Evolutionary conservation across 345 rosid genomes (phyloP).

Genomic region (Aurinia saxatilis): DNA sequence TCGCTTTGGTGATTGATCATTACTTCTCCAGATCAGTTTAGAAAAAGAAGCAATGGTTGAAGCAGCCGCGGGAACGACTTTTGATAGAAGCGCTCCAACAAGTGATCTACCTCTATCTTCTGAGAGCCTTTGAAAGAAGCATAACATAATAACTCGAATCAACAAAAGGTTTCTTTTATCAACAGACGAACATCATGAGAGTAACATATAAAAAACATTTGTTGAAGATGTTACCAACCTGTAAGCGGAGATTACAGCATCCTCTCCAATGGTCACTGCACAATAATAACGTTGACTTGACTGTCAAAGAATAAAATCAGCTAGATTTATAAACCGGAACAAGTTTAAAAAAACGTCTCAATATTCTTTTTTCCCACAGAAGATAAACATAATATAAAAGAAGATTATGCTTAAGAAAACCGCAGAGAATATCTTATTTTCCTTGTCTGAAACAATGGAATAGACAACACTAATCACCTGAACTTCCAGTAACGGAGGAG

Average conservation of each 20-base stretch:
- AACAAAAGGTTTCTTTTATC: neutral
- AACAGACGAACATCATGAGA: neutral
- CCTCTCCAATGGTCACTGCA: constrained; percentile 89
- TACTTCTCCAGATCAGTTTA: constrained; percentile 84
- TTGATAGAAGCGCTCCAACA: constrained; percentile 88
- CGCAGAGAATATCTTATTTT: neutral
- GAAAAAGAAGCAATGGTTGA: constrained; percentile 90
- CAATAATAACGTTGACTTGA: constrained; percentile 91
- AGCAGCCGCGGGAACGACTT: constrained; percentile 87
- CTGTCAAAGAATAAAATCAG: constrained; percentile 98
- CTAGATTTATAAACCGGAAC: constrained; percentile 65
- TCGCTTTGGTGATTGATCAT: constrained; percentile 41
- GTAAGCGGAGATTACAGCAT: constrained; percentile 91
- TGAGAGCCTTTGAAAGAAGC: constrained; percentile 57
- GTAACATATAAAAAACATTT: neutral
- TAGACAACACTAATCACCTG: constrained; percentile 45
- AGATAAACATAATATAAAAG: neutral
- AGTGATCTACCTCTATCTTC: constrained; percentile 83
- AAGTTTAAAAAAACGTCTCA: constrained; percentile 36
- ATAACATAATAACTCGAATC: constrained; percentile 1
- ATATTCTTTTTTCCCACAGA: neutral
- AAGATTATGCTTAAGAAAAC: neutral
- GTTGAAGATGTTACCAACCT: constrained; percentile 40
- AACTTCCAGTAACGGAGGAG: constrained; percentile 83
- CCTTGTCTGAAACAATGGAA: neutral